Percentiles rank a stretch among this genome's conserved stretches.
phyloP scores from a whole-genome alignment of 2,329 filamentous ascomycete genomes.

The Aspergillus felis region DNA sequence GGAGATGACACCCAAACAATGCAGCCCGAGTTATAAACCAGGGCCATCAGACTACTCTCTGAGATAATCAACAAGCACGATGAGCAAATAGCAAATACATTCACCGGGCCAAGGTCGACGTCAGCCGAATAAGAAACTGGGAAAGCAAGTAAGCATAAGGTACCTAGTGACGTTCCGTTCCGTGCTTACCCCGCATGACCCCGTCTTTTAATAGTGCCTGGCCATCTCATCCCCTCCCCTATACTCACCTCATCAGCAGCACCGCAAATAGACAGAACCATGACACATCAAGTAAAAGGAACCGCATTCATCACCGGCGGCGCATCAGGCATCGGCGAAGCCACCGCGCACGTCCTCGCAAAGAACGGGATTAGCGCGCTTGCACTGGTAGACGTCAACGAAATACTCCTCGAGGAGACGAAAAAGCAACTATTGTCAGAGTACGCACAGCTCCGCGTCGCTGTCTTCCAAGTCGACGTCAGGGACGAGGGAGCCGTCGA shows the following conservation, averaged over 20 bases:
- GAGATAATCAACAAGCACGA: not conserved
- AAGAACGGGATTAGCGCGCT: slow-evolving; percentile 46
- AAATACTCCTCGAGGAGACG: slow-evolving; percentile 31
- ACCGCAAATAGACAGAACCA: not conserved
- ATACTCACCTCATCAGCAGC: not conserved
- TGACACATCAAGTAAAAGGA: slow-evolving; percentile 19
- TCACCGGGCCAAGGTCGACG: not conserved
- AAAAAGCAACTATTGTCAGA: slow-evolving; percentile 26
- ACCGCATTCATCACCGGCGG: slow-evolving; percentile 25
- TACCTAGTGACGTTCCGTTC: too few species aligned
- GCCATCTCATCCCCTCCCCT: not conserved
- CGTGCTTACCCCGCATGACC: too few species aligned
- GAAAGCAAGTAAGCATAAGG: too few species aligned
- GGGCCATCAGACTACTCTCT: not conserved
- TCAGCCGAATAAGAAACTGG: too few species aligned
- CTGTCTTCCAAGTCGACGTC: slow-evolving; percentile 46
- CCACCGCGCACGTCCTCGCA: slow-evolving; percentile 48
- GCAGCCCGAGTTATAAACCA: not conserved
- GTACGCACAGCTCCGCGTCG: slow-evolving; percentile 41
- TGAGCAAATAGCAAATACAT: not conserved
- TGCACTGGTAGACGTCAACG: slow-evolving; percentile 50
- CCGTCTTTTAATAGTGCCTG: too few species aligned
- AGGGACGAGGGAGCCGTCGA: slow-evolving; percentile 42
- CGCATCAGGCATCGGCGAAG: slow-evolving; percentile 51
- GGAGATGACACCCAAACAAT: not conserved